Percentiles rank a stretch among this genome's conserved stretches.
These are phyloP conservation scores for Meredithiella fracta DNA, from an alignment of 2,329 filamentous ascomycete genomes.

Conservation along the genomic window DNA sequence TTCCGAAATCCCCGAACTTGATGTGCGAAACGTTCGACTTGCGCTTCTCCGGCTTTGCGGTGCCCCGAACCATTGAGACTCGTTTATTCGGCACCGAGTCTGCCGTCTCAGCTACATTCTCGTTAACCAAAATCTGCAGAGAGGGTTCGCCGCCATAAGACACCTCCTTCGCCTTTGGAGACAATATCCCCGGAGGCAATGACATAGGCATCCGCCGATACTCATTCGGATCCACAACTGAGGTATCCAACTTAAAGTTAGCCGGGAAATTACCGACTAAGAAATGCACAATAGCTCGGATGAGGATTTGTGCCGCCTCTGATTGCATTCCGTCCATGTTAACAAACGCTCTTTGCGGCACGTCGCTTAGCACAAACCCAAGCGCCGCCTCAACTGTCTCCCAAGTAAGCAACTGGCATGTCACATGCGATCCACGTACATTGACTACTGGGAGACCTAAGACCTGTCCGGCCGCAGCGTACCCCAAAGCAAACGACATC, in stretches of 20 bases:
- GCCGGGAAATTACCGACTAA: constrained; percentile 42
- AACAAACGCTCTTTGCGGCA: constrained; percentile 14
- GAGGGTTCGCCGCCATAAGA: constrained; percentile 2
- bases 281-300: constrained; percentile 41
- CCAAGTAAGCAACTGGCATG: constrained; percentile 42
- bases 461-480: constrained; percentile 45
- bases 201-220: constrained; percentile 26
- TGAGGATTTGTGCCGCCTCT: constrained; percentile 35
- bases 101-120: neutral
- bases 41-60: constrained; percentile 15
- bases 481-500: constrained; percentile 38
- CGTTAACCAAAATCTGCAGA: too few relatives aligned
- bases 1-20: constrained; percentile 49
- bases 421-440: constrained; percentile 42
- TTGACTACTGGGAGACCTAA: constrained; percentile 39
- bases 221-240: constrained; percentile 22
- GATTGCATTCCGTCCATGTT: constrained; percentile 29
- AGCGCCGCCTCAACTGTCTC: constrained; percentile 44
- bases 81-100: constrained; percentile 2
- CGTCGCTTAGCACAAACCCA: constrained; percentile 32
- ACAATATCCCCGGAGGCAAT: constrained; percentile 9
- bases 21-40: constrained; percentile 37
- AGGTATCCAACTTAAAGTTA: constrained; percentile 41
- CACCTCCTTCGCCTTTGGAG: neutral
- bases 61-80: constrained; percentile 8